Evolutionary conservation across 176 grass and related monocot species (phyloP).

Genomic region (Oryza australiensis): DNA sequence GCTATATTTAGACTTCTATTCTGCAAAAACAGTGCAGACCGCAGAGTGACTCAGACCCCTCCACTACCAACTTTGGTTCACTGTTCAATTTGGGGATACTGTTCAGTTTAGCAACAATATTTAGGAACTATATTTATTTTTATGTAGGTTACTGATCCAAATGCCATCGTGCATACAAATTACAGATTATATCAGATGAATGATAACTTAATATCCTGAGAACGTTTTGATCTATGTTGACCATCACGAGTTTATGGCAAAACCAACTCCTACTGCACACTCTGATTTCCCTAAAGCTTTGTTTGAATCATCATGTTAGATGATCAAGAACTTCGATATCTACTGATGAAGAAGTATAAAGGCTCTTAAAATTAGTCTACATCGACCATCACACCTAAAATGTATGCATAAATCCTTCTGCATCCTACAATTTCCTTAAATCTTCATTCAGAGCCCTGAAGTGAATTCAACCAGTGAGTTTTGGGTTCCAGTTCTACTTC

Average conservation of each 20-base stretch:
- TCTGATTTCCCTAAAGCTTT: background rate
- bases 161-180: background rate
- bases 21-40: background rate
- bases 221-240: background rate
- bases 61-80: background rate
- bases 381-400: background rate
- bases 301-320: background rate
- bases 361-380: background rate
- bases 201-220: background rate
- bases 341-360: background rate
- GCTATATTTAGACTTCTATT: background rate
- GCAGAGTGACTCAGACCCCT: background rate
- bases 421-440: background rate
- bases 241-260: background rate
- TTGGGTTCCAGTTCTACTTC: slow-evolving; percentile 4
- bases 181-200: background rate
- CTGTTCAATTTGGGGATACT: background rate
- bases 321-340: background rate
- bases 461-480: background rate
- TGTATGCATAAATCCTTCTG: background rate
- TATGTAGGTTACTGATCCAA: background rate
- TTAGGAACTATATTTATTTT: slow-evolving; percentile 3
- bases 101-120: background rate
- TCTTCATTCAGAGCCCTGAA: background rate
- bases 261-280: background rate